A percentile compares a stretch with the other conserved stretches of the same genome.
Conservation (phyloP, 1,284 basidiomycete genomes). For the Malassezia sp. region DNA sequence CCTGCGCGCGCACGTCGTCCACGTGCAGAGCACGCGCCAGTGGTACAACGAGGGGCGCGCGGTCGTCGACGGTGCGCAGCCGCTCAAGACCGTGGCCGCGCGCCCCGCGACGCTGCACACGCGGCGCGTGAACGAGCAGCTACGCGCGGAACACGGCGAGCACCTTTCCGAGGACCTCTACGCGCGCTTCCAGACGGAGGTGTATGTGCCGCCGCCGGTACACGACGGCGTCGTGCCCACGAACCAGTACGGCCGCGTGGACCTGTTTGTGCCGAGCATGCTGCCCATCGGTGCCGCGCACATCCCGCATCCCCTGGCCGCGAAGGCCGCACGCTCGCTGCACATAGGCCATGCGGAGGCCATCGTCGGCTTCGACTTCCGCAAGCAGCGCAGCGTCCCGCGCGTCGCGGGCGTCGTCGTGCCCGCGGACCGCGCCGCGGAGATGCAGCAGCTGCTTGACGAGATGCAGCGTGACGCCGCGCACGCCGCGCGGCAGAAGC, state of each 20-base stretch:
- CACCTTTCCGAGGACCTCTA: constrained; percentile 62
- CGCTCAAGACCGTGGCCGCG: constrained; percentile 81
- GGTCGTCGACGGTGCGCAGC: constrained; percentile 64
- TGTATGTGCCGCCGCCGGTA: constrained; percentile 67
- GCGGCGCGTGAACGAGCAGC: constrained; percentile 70
- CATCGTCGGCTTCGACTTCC: constrained; percentile 91
- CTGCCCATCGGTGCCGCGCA: constrained; percentile 75
- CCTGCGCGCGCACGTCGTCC: constrained; percentile 66
- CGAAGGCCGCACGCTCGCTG: constrained; percentile 75
- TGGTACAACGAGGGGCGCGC: constrained; percentile 81
- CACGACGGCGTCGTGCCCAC: constrained; percentile 81
- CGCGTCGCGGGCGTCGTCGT: constrained; percentile 77
- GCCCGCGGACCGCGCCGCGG: constrained; percentile 65
- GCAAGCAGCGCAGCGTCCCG: constrained; percentile 73
- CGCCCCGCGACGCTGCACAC: constrained; percentile 70
- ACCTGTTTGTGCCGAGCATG: constrained; percentile 90
- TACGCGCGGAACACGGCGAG: constrained; percentile 47
- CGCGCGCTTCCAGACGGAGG: constrained; percentile 70
- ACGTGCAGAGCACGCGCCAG: constrained; percentile 78
- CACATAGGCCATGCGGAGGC: constrained; percentile 86
- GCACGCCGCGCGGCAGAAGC: constrained; percentile 56
- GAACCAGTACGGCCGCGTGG: constrained; percentile 94
- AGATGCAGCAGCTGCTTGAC: constrained; percentile 52
- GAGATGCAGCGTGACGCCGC: constrained; percentile 3
- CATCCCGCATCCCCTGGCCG: constrained; percentile 55